Evolutionary conservation across 2,329 filamentous ascomycete genomes (phyloP), one percentile per base, ranked within the genome.

Genomic region (Pseudogymnoascus sp.): DNA sequence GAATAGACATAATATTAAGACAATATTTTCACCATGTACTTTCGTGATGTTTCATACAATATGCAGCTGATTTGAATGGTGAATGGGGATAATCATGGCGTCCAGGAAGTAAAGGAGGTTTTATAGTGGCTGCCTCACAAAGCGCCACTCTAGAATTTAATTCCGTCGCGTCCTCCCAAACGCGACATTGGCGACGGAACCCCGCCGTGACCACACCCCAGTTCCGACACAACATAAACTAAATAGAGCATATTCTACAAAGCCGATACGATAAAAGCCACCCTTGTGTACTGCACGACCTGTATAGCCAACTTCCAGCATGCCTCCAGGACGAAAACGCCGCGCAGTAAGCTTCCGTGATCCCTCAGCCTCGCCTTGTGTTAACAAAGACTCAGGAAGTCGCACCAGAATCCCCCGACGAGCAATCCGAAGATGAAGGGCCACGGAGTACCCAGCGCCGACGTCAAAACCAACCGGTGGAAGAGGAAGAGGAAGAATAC

Each of bases 401-500:
- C 24, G 65, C 68, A 63, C 68, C 69, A 26, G 68, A 69, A 40
- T 56, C 50, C 50, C 14, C 50, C 8, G 67, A 70, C 6, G 70
- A 70, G 14, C 67, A 67, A 5, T 68, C 70, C 42, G 72, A 72
- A 11, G 67, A 68, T 26, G 67, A 69, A 40, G 50, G 35, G 3
- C 63, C 66, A 6, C 67, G 66, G 42, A 68, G 40, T 50, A 70
- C 68, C 1, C 71, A 72, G 37, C 65, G 67, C 33, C 56, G 65
- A 19, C 66, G 66, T 21, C 64, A 63, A 42, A 67, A 60, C 7
- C 47, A 61, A 33, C 64, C 62, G 2, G 61, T 56, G 6, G 69
- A 68, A 2, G 67, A 70, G 31, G 68, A 72, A 31, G 56, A 53
- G 4, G 72, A 73, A 7, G 68, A 68, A 5, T 70, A 72, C 8